Percentiles rank a stretch among this genome's conserved stretches.
These are phyloP conservation scores for Lecanicillium sp. DNA, from an alignment of 2,329 filamentous ascomycete genomes.

Conservation along the genomic window DNA sequence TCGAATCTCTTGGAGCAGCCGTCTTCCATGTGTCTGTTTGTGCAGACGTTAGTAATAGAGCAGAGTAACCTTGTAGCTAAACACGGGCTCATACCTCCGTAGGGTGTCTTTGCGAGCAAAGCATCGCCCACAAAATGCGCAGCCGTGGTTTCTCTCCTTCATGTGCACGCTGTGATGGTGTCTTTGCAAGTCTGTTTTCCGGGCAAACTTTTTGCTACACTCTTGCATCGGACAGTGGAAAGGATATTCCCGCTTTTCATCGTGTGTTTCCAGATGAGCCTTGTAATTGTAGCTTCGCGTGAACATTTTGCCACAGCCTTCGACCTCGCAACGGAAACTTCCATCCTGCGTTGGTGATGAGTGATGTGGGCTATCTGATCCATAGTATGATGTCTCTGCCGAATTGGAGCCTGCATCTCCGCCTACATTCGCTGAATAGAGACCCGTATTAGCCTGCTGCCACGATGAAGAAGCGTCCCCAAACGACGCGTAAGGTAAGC, in stretches of 20 bases:
- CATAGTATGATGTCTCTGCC: conserved; percentile 6
- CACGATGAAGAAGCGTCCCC: too few relatives aligned
- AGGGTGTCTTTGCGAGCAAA: conserved; percentile 80
- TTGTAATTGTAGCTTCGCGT: conserved; percentile 81
- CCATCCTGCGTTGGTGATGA: conserved; percentile 30
- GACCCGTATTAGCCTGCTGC: too few relatives aligned
- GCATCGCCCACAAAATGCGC: conserved; percentile 59
- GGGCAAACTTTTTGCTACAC: conserved; percentile 71
- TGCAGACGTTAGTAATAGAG: conserved; percentile 4
- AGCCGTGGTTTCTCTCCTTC: conserved; percentile 63
- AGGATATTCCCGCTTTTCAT: conserved; percentile 63
- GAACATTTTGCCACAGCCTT: conserved; percentile 70
- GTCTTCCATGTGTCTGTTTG: conserved; percentile 65
- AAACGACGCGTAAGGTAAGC: too few relatives aligned
- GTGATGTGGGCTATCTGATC: conserved; percentile 48
- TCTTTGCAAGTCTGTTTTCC: conserved; percentile 69
- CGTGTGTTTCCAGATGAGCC: conserved; percentile 78
- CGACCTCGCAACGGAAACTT: conserved; percentile 60
- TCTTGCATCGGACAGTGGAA: conserved; percentile 57
- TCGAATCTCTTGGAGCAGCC: conserved; percentile 64
- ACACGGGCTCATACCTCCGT: conserved; percentile 50
- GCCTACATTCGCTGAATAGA: too few relatives aligned
- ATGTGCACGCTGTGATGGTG: conserved; percentile 63
- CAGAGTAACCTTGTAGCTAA: not conserved
- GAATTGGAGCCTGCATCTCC: too few relatives aligned